Evolutionary conservation across 495 filamentous ascomycete genomes (phyloP).

Genomic region (Daldinia caldariorum): DNA sequence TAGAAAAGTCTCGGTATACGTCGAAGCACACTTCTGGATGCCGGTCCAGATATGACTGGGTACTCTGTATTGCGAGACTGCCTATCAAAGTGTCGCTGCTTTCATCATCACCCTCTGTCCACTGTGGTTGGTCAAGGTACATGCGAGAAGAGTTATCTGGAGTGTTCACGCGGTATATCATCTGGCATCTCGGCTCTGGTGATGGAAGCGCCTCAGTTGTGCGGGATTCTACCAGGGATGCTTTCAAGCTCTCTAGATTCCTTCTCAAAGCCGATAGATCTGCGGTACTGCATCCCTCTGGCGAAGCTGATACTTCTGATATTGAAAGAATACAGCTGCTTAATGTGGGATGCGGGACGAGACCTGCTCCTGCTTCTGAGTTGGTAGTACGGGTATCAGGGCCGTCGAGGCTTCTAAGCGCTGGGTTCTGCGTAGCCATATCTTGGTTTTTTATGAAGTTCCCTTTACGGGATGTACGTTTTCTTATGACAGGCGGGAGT

Average conservation of each 20-base stretch:
- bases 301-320: too few relatives aligned
- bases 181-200: background rate
- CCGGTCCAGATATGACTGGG: background rate
- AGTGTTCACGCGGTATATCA: background rate
- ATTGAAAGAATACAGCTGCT: background rate
- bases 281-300: too few relatives aligned
- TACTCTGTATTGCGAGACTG: background rate
- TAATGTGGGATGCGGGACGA: background rate
- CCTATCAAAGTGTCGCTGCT: background rate
- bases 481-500: too few relatives aligned
- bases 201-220: background rate
- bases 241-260: too few relatives aligned
- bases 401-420: too few relatives aligned
- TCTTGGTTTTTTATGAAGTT: too few relatives aligned
- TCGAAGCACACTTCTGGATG: background rate
- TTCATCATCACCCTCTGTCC: background rate
- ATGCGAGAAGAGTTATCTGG: background rate
- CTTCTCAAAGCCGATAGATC: too few relatives aligned
- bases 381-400: background rate
- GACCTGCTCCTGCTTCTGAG: background rate
- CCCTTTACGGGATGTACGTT: too few relatives aligned
- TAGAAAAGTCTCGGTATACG: constrained; percentile 12
- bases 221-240: background rate
- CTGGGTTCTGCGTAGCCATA: background rate
- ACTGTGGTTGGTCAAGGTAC: constrained; percentile 3